Evolutionary conservation across 2,329 filamentous ascomycete species (phyloP).

Genomic region (Ophiostoma sp.): DNA sequence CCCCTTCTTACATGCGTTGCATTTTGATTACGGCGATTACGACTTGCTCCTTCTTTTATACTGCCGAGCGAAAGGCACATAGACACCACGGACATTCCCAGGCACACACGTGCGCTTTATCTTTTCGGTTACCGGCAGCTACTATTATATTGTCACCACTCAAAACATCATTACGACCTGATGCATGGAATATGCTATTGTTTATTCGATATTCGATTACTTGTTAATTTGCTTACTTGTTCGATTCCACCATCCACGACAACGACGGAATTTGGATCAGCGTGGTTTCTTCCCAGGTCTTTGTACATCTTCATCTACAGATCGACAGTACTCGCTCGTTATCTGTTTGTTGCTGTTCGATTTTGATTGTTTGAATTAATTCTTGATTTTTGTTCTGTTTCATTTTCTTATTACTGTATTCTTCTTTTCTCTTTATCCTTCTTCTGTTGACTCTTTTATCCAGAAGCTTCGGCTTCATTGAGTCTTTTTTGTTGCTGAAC

Average conservation of each 20-base stretch:
- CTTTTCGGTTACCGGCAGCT: background rate
- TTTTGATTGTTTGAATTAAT: background rate
- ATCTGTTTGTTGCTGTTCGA: background rate
- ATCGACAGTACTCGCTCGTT: background rate
- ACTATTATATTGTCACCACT: constrained; percentile 2
- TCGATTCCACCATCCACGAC: background rate
- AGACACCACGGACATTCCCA: background rate
- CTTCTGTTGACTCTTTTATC: background rate
- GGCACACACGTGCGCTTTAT: background rate
- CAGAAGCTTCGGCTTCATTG: background rate
- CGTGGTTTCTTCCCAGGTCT: background rate
- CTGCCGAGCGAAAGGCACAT: constrained; percentile 3
- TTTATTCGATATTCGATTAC: background rate
- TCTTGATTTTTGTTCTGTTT: background rate
- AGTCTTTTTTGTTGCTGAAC: background rate
- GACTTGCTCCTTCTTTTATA: background rate
- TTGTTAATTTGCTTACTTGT: background rate
- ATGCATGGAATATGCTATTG: background rate
- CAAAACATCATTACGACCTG: constrained; percentile 2
- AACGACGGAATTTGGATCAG: constrained; percentile 1
- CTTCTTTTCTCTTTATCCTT: background rate
- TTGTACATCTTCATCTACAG: background rate
- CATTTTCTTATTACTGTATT: background rate
- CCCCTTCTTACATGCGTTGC: background rate
- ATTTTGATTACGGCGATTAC: constrained; percentile 11